phyloP scores from a whole-genome alignment of 306 rosid genomes.

The Pterocarpus macrocarpus region DNA sequence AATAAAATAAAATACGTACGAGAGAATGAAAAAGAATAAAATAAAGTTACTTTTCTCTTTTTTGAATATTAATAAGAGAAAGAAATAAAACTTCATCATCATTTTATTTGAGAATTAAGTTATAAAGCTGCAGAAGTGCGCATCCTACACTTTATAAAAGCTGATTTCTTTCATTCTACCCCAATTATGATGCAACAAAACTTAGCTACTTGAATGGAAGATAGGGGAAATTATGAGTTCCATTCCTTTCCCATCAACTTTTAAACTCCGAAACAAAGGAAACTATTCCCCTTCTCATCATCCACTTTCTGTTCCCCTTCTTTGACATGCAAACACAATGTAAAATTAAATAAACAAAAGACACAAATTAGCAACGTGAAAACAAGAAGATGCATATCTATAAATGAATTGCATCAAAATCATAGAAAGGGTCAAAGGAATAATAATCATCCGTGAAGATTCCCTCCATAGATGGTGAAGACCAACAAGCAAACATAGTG shows the following conservation, averaged over 20 bases:
- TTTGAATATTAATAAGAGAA: too few species aligned
- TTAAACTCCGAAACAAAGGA: background rate
- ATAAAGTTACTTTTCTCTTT: too few species aligned
- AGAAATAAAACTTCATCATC: too few species aligned
- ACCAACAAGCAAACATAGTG: background rate
- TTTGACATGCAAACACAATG: too few species aligned
- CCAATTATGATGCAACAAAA: too few species aligned
- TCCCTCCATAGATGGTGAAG: background rate
- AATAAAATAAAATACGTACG: too few species aligned
- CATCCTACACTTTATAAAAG: too few species aligned
- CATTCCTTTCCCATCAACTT: background rate
- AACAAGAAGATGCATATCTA: background rate
- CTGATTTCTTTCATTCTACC: too few species aligned
- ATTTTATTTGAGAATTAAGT: too few species aligned
- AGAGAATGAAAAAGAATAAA: too few species aligned
- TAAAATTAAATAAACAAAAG: background rate
- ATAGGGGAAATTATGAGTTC: background rate
- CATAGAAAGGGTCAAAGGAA: background rate
- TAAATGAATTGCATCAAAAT: too few species aligned
- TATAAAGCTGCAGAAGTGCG: too few species aligned
- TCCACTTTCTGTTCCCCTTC: background rate
- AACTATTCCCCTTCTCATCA: background rate
- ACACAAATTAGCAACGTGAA: background rate
- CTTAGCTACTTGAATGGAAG: background rate
- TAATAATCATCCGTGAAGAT: background rate